Evolutionary conservation across 345 rosid genomes (phyloP), one percentile per base, ranked within the genome.

Genomic region (Turritis glabra): DNA sequence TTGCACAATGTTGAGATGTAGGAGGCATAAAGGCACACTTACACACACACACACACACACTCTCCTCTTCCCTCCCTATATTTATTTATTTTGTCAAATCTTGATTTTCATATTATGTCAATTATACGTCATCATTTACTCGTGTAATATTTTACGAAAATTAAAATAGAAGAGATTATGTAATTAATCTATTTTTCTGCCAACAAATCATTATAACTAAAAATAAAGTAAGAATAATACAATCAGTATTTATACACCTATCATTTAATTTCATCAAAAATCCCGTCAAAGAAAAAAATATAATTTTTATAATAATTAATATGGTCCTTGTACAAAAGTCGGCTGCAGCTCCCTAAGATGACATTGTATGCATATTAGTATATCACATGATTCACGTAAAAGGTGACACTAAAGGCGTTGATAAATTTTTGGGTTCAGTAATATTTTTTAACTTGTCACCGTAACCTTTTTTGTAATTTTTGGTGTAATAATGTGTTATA

Each of bases 1-100:
- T 71, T 40, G 30, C 47, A 8, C 37, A 71, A 64, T 77, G 80
- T 64, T 77, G 80, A 71, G 68, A 57, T 58, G 68, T 64, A 37
- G 80, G 80, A 77, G 41, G 76, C 77, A 77, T 51, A 51, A 50
- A 67, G 55, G 18, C 67, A 53, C 29, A 29, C 62, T 17, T 56
- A 50, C 25, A 14, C 66, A 41, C 8, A 22, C 14, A 6, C 53
- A 53, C 54, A 47, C 48, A 30, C 18, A 6, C 18, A 7, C 29
- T n/a, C 43, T 44, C 8, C 19, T 26, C 19, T 54, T 5, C 8
- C 18, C 1, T 15, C 12, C 15, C 0, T 44, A 13, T 19, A 11
- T 18, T 32, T 38, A 27, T 41, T 2, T 56, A 40, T 30, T 21
- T 23, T 22, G 0, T 47, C 8, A 22, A 22, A 32, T 21, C n/a